Evolutionary conservation across 2,329 filamentous ascomycete genomes (phyloP).

Genomic region (Alternaria sp.): DNA sequence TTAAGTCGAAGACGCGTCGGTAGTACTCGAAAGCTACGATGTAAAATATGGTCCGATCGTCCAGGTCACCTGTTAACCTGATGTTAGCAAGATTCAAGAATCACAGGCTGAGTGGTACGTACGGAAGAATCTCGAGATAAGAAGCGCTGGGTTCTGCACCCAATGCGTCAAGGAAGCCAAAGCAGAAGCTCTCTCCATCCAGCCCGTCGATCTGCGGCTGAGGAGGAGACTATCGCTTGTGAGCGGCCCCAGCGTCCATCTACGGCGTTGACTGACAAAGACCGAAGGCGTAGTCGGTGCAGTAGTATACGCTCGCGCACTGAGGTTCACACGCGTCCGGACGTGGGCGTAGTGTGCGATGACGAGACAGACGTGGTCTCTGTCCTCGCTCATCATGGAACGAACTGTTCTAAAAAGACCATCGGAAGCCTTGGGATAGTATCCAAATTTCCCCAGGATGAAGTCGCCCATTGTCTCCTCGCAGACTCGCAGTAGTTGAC

Average conservation of each 20-base stretch:
- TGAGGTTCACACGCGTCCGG: constrained; percentile 1
- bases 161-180: constrained; percentile 1
- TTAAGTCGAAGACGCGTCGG: neutral
- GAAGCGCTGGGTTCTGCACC: constrained; percentile 1
- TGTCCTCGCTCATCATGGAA: constrained; percentile 11
- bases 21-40: neutral
- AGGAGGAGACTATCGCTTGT: constrained; percentile 5
- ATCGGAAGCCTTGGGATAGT: constrained; percentile 3
- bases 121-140: neutral
- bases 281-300: neutral
- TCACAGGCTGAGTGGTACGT: neutral
- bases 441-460: constrained; percentile 1
- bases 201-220: constrained; percentile 4
- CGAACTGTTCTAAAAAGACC: constrained; percentile 6
- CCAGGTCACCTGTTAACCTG: neutral
- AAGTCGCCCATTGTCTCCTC: constrained; percentile 5
- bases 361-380: constrained; percentile 8
- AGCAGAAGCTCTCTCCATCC: constrained; percentile 1
- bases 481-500: neutral
- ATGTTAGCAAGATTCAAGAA: neutral
- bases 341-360: constrained; percentile 1
- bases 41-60: neutral
- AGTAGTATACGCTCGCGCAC: constrained; percentile 6
- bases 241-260: constrained; percentile 10
- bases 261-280: constrained; percentile 7